Base-by-base conservation (phyloP, 179 eudicot genomes). In the Beta lomatogona region DNA sequence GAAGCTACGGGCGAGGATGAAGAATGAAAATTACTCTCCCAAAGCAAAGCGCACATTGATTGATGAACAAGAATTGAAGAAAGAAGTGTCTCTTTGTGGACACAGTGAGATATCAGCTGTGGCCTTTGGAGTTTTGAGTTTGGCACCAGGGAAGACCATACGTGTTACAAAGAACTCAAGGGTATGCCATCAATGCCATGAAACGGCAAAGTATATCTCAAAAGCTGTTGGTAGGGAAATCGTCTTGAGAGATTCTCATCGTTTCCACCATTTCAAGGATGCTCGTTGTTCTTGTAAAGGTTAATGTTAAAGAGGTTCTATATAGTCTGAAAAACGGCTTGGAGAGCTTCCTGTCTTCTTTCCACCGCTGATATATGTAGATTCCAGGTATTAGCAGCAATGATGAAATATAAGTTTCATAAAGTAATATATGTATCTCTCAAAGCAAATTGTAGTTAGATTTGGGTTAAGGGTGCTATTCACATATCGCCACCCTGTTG, bases 1-100 rank as follows among this genome's bases (percentile, higher is more conserved):
- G 73, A 92, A 89, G 73, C 63, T 81, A 25, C 79, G 68, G 73
- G 16, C 66, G 8, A 79, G 89, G 86, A 82, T 89, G 91, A 81
- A 89, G 92, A 87, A 63, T 22, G 75, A 80, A 74, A 78, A 55
- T 41, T 71, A n/a, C 58, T 61, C 79, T n/a, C 6, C n/a, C 64
- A 78, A 46, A 64, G 22, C 53, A 31, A 83, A 57, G 61, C 53
- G 75, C 13, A 31, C 57, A 0, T 44, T 46, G 73, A 15, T 75
- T 46, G 67, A 59, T 73, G 74, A 63, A 4, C 85, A 84, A 50
- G 76, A 81, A 52, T 44, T 69, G 78, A 75, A 83, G 54, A 81
- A 71, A 19, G 82, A 70, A 54, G 59, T 68, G 16, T 79, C 78
- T 60, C 61, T 52, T 28, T 81, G 88, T 76, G 86, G 85, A 41